Base-by-base conservation (phyloP, 805 yeast genomes). In the Candida quercuum region DNA sequence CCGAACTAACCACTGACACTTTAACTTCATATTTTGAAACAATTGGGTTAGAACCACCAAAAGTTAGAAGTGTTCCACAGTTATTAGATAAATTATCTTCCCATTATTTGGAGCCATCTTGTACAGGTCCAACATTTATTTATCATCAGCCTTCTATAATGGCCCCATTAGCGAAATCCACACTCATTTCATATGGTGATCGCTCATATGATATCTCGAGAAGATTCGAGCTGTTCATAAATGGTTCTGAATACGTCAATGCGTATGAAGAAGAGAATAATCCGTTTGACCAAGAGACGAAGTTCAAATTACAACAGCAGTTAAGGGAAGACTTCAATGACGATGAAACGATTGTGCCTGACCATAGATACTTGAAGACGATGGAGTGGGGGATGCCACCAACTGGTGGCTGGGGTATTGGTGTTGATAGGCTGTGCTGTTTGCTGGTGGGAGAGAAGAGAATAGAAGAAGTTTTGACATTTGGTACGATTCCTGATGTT, bases 391-490 rank as follows among this genome's bases (percentile, higher is more conserved):
- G 96, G 1, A 72, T 93, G 64, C 97, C 98, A 3, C 99, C 99
- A 1, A 91, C 97, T 3, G 98, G 95, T 2, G 99, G 99, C 0
- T 86, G 96, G 86, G 99, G 99, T 1, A 64, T 95, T 42, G 99
- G 99, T 0, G 71, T 93, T 16, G 99, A 93, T 54, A 61, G 99
- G 37, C 59, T 93, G 26, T 78, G 81, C 36, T 87, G 91, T 97
- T 59, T 86, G 15, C 62, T 91, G 23, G 71, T 83, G 4, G 80
- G 75, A 0, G 61, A 72, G 28, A 64, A 64, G 16, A 66, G 95
- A 21, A 88, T 93, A 14, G 91, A 82, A 37, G 74, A 75, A 11
- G 94, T 87, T 1, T 58, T 87, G 24, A 65, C 82, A 0, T 87
- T 87, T 60, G 96, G 95, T 0, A 74, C 74, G 33, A 51, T 87